These are phyloP conservation scores for Phytophthora meadii DNA, from an alignment of 352 stramenopile genomes.

Conservation along the genomic window DNA sequence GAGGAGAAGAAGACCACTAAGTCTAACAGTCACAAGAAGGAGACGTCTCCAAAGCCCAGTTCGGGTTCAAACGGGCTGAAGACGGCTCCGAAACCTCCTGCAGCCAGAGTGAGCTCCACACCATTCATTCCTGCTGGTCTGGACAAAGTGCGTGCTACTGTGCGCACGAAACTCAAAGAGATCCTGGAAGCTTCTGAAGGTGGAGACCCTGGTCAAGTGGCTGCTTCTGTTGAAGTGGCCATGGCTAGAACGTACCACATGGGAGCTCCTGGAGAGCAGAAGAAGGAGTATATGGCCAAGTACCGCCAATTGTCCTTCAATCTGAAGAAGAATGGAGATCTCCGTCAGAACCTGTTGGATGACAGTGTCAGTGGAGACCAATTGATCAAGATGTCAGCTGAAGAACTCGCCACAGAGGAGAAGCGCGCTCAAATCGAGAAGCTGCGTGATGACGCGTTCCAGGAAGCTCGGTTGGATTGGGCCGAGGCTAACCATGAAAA, in stretches of 20 bases:
- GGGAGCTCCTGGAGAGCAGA: constrained; percentile 73
- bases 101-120: constrained; percentile 19
- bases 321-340: constrained; percentile 89
- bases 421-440: constrained; percentile 88
- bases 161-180: constrained; percentile 85
- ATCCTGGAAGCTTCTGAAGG: constrained; percentile 62
- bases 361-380: constrained; percentile 76
- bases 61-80: constrained; percentile 39
- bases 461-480: constrained; percentile 90
- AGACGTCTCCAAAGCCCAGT: constrained; percentile 7
- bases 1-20: constrained; percentile 29
- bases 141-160: constrained; percentile 79
- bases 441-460: constrained; percentile 83
- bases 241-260: constrained; percentile 82
- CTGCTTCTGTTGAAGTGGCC: constrained; percentile 71
- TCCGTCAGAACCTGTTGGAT: constrained; percentile 79
- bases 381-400: constrained; percentile 82
- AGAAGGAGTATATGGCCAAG: constrained; percentile 91
- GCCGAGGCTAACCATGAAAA: constrained; percentile 91
- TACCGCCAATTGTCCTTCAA: constrained; percentile 92
- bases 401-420: constrained; percentile 89
- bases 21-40: constrained; percentile 30
- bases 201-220: constrained; percentile 58
- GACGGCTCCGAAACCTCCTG: constrained; percentile 31
- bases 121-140: constrained; percentile 74